These are phyloP conservation scores for Rhizophora apiculata DNA, from an alignment of 345 rosid genomes.

Conservation along the genomic window DNA sequence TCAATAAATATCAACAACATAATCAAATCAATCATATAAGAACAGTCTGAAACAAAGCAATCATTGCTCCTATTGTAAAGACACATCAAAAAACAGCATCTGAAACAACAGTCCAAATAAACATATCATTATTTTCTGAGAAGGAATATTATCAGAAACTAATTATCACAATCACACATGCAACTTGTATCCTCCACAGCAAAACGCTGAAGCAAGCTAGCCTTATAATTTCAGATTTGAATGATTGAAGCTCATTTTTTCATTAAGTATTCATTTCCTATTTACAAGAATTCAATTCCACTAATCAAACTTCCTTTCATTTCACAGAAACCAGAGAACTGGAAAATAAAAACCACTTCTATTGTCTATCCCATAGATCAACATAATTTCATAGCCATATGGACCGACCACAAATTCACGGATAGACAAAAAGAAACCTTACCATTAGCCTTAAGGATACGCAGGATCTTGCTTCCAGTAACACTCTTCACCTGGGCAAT, in stretches of 20 bases:
- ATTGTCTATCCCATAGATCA: not conserved
- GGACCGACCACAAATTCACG: not conserved
- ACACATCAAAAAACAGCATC: no score
- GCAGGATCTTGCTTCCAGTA: constrained; percentile 64
- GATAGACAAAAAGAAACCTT: not conserved
- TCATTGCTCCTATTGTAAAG: no score
- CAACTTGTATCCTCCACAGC: no score
- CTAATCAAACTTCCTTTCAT: no score
- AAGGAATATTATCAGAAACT: no score
- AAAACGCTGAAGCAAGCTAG: not conserved
- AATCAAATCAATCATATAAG: not conserved
- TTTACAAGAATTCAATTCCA: no score
- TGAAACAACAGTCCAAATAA: no score
- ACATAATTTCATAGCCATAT: not conserved
- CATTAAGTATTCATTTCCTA: not conserved
- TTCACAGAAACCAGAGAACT: no score
- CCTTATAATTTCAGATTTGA: not conserved
- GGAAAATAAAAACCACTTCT: not conserved
- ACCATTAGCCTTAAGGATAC: constrained; percentile 68
- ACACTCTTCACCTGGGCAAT: constrained; percentile 67
- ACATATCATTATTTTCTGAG: no score
- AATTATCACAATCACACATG: no score
- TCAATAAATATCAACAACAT: not conserved
- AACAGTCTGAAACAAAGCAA: not conserved
- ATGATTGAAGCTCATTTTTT: not conserved